Base-by-base conservation (phyloP, 2,329 filamentous ascomycete genomes). In the Xylariaceae sp. region DNA sequence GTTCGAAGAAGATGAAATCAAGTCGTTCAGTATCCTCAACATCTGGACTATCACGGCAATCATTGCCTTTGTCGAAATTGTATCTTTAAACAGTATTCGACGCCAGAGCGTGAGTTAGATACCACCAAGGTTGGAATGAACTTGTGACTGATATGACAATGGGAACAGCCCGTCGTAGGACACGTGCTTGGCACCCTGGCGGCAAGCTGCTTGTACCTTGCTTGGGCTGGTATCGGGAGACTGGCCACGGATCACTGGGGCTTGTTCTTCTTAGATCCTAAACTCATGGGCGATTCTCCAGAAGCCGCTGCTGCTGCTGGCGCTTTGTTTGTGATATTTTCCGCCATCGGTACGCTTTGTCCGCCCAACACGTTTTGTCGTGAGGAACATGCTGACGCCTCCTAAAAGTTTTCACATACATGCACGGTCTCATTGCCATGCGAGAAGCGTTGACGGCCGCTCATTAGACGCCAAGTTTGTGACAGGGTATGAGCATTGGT, bases 21-120 rank as follows among this genome's bases (percentile, higher is more conserved):
- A 76, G 60, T 61, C 74, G 1, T 82, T 79, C 64, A 73, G 74
- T 60, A 72, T 81, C 51, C 65, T 80, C 66, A 80, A 79, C 53
- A 62, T 82, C 49, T 80, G 77, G 66, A 73, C 68, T 7, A 68
- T 78, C 57, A 75, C 75, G 2, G 74, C 78, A 3, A 53, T 75
- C 37, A 71, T 81, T 61, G 79, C 77, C 63, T 62, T 76, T 7
- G 58, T 77, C 37, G 81, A 83, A 71, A 74, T 78, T 0, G 58
- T 79, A 39, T 72, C 75, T 58, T 73, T 83, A 71, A 83, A 83
- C 70, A 82, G 79, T 67, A 80, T 82, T 72, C 79, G 78, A 65
- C 76, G 78, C 55, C 79, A 76, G 55, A 74, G 73, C 52, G 80
- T 82, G 67, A 68, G 77, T 69, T 10, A 34, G 53, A 39, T 18